These are phyloP conservation scores for Phytopythium helicoides DNA, from an alignment of 352 stramenopile species.

Conservation along the genomic window DNA sequence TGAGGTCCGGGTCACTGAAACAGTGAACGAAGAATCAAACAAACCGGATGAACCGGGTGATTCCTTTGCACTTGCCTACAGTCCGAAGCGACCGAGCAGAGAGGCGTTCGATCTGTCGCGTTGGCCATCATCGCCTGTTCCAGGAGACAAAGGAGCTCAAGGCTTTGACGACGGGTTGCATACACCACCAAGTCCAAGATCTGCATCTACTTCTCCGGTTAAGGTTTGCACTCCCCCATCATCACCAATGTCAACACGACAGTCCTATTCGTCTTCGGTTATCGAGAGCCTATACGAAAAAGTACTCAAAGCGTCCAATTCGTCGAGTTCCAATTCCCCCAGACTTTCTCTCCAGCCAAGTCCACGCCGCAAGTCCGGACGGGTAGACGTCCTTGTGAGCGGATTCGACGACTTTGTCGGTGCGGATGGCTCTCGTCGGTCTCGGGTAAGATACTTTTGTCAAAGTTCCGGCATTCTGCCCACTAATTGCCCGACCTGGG, in stretches of 20 bases:
- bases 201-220: background rate
- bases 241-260: slow-evolving; percentile 6
- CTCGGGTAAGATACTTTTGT: background rate
- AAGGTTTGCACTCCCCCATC: background rate
- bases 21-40: background rate
- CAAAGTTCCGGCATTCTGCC: background rate
- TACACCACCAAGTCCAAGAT: slow-evolving; percentile 9
- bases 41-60: background rate
- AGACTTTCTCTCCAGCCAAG: slow-evolving; percentile 9
- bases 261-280: slow-evolving; percentile 8
- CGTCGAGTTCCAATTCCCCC: background rate
- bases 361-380: slow-evolving; percentile 3
- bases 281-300: slow-evolving; percentile 30
- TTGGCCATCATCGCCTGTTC: background rate
- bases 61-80: background rate
- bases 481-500: too few species aligned
- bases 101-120: background rate
- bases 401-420: slow-evolving; percentile 30
- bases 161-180: slow-evolving; percentile 3
- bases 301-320: slow-evolving; percentile 5
- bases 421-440: background rate
- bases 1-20: background rate
- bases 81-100: background rate
- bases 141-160: background rate
- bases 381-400: slow-evolving; percentile 6